Evolutionary conservation across 139 green algal genomes (phyloP).

Genomic region (Chlorella sorokiniana): DNA sequence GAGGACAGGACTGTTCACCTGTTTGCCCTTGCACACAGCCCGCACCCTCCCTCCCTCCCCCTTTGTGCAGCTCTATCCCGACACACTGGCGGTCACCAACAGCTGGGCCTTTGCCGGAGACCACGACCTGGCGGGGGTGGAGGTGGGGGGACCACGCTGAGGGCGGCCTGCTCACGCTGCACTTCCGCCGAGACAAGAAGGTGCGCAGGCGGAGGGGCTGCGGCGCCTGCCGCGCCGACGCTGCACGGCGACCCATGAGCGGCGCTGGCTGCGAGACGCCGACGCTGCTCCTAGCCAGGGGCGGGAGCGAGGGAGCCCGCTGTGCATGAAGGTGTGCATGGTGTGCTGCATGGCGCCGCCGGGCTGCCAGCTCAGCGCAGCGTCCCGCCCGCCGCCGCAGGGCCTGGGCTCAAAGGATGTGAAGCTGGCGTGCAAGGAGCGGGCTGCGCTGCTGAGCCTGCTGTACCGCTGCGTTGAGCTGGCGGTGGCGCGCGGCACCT

Average conservation of each 20-base stretch:
- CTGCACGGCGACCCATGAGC: too few species aligned
- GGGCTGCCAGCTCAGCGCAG: not conserved
- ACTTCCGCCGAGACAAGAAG: constrained; percentile 69
- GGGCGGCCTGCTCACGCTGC: constrained; percentile 69
- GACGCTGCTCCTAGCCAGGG: too few species aligned
- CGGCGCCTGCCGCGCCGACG: not conserved
- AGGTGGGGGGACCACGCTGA: constrained; percentile 43
- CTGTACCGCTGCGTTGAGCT: constrained; percentile 70
- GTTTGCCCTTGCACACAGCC: too few species aligned
- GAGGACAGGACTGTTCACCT: too few species aligned
- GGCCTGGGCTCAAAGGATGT: constrained; percentile 74
- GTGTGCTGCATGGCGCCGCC: not conserved
- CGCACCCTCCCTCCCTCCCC: not conserved
- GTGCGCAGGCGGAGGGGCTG: constrained; percentile 22
- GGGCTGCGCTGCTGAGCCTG: constrained; percentile 73
- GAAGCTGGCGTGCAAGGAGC: constrained; percentile 76
- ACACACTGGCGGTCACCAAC: constrained; percentile 82
- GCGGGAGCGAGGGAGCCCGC: too few species aligned
- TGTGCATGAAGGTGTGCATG: too few species aligned
- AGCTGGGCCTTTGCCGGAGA: constrained; percentile 69
- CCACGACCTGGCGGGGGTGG: constrained; percentile 51
- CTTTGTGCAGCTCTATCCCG: constrained; percentile 57
- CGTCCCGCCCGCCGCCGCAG: not conserved
- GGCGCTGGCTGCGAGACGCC: too few species aligned
- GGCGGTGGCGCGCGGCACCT: constrained; percentile 45